Evolutionary conservation across 2,329 filamentous ascomycete species (phyloP).

Genomic region (Cladosporium colombiae): DNA sequence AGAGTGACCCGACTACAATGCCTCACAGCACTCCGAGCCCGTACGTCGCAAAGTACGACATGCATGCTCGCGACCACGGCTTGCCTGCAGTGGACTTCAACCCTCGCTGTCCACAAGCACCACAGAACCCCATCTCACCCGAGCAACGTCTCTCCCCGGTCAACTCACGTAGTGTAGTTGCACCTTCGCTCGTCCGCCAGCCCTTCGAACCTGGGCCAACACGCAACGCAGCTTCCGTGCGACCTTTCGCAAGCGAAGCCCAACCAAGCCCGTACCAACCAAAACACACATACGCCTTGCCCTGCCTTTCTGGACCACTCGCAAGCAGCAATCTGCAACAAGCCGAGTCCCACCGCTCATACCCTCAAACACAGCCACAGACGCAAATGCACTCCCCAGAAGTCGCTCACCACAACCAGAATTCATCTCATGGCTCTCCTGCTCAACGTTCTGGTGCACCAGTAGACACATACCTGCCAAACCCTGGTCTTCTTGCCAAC

Average conservation of each 20-base stretch:
- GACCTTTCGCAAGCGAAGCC: neutral
- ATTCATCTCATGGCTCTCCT: neutral
- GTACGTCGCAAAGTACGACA: neutral
- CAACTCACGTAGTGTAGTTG: neutral
- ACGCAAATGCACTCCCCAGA: neutral
- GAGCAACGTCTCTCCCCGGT: neutral
- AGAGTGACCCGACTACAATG: neutral
- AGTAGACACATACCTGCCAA: no score
- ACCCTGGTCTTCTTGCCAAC: neutral
- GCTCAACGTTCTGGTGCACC: neutral
- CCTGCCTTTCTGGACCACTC: neutral
- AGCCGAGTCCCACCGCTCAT: neutral
- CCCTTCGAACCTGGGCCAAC: neutral
- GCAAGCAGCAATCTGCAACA: neutral
- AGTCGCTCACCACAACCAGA: neutral
- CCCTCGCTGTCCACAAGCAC: neutral
- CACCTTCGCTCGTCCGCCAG: neutral
- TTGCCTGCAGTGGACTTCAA: neutral
- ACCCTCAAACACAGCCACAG: neutral
- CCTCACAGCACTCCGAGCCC: neutral
- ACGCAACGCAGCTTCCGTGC: neutral
- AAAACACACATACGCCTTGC: neutral
- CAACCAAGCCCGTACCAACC: neutral
- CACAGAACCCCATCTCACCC: neutral
- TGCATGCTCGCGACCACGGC: neutral